A percentile compares a stretch with the other conserved stretches of the same genome.
phyloP scores from a whole-genome alignment of 2,329 filamentous ascomycete genomes.

The Sarocladiaceae sp. region DNA sequence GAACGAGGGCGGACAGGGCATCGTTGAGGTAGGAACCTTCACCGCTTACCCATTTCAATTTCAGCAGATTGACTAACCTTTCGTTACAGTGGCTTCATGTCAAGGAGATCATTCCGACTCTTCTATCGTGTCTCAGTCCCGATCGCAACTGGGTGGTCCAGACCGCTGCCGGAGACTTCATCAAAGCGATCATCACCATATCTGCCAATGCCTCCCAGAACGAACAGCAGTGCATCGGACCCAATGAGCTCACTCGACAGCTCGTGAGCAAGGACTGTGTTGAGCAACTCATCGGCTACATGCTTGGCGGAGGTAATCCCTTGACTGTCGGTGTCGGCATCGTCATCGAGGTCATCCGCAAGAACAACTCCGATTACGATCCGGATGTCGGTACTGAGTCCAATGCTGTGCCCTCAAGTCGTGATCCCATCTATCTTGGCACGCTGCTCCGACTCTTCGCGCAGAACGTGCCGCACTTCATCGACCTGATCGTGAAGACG shows the following conservation, averaged over 20 bases:
- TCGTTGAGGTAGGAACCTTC: conserved; percentile 69
- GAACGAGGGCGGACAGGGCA: conserved; percentile 81
- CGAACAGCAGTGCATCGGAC: conserved; percentile 97
- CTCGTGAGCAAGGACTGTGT: conserved; percentile 83
- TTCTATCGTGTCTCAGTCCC: conserved; percentile 80
- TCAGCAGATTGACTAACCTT: background rate
- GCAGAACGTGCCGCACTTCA: conserved; percentile 86
- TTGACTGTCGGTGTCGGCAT: conserved; percentile 95
- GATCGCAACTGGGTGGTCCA: conserved; percentile 86
- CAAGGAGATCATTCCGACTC: conserved; percentile 77
- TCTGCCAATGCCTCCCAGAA: conserved; percentile 97
- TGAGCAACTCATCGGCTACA: conserved; percentile 77
- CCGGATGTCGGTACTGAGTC: conserved; percentile 80
- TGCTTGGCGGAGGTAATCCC: conserved; percentile 90
- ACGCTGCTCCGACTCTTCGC: conserved; percentile 85
- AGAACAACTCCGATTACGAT: conserved; percentile 99
- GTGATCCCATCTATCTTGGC: conserved; percentile 93
- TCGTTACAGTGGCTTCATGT: conserved; percentile 74
- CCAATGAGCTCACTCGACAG: conserved; percentile 92
- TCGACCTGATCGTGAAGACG: conserved; percentile 77
- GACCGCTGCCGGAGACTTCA: conserved; percentile 92
- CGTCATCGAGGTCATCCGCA: conserved; percentile 95
- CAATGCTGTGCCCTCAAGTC: conserved; percentile 70
- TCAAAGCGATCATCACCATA: conserved; percentile 98
- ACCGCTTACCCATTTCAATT: background rate